Evolutionary conservation across 768 basidiomycete genomes (phyloP).

Genomic region (Leucosporidium scottii): DNA sequence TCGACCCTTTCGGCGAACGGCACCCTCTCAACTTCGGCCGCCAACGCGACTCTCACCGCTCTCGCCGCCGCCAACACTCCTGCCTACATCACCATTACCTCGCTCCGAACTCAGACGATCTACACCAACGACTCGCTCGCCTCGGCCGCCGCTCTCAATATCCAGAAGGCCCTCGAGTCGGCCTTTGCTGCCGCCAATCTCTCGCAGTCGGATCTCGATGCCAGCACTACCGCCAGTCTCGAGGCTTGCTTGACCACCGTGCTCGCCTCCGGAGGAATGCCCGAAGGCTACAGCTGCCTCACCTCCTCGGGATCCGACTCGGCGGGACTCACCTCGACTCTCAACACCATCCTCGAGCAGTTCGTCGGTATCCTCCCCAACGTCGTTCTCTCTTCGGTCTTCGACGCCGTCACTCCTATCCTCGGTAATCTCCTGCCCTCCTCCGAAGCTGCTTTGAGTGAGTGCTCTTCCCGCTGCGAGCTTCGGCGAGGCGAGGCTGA

Average conservation of each 20-base stretch:
- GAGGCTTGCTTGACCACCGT: constrained; percentile 29
- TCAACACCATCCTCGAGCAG: constrained; percentile 34
- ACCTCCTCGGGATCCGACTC: constrained; percentile 16
- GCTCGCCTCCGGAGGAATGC: constrained; percentile 29
- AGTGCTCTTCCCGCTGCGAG: constrained; percentile 14
- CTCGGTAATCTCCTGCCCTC: constrained; percentile 32
- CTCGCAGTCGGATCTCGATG: constrained; percentile 18
- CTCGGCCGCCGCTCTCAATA: constrained; percentile 21
- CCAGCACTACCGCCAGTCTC: constrained; percentile 22
- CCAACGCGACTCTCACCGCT: constrained; percentile 45
- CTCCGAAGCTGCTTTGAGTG: constrained; percentile 23
- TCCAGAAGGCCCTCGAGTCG: constrained; percentile 29
- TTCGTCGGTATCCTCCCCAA: constrained; percentile 36
- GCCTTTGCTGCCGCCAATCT: constrained; percentile 34
- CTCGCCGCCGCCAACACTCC: constrained; percentile 42
- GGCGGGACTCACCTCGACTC: constrained; percentile 23
- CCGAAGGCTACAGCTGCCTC: constrained; percentile 33
- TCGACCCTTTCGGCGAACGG: no score
- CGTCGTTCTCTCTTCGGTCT: constrained; percentile 30
- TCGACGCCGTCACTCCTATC: constrained; percentile 33
- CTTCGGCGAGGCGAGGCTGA: background rate
- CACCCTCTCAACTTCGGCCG: background rate
- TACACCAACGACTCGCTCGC: background rate
- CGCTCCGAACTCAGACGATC: no score
- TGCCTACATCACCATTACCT: no score